Percentiles rank a stretch among this genome's conserved stretches.
phyloP scores from a whole-genome alignment of 164 flowering plant species.

The Cinnamomum chago region DNA sequence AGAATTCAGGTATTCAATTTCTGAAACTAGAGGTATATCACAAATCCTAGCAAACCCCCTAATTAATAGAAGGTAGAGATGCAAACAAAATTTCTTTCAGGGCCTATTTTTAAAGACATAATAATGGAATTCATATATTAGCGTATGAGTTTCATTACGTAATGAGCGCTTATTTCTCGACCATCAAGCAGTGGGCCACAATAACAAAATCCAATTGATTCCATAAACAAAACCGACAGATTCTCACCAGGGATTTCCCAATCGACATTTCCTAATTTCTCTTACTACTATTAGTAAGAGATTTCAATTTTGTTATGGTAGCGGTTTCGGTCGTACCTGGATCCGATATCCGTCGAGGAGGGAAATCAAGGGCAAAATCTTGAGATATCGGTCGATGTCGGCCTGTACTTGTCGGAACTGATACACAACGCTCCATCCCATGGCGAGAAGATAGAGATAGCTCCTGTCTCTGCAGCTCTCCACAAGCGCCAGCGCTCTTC shows the following conservation, averaged over 20 bases:
- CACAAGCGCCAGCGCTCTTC: constrained; percentile 24
- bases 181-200: too few species aligned
- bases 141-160: too few species aligned
- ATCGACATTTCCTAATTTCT: too few species aligned
- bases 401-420: constrained; percentile 33
- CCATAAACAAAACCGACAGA: background rate
- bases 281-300: too few species aligned
- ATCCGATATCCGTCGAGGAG: constrained; percentile 33
- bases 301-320: background rate
- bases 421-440: constrained; percentile 50
- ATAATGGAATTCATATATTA: too few species aligned
- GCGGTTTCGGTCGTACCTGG: constrained; percentile 20
- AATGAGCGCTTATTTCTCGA: too few species aligned
- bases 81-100: too few species aligned
- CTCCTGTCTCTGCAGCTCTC: constrained; percentile 37
- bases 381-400: constrained; percentile 42
- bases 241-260: background rate
- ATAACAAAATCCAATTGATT: background rate
- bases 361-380: constrained; percentile 32
- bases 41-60: too few species aligned
- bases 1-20: too few species aligned
- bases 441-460: constrained; percentile 41
- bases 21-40: too few species aligned
- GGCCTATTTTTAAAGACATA: too few species aligned
- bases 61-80: too few species aligned